Percentiles rank a stretch among this genome's conserved stretches.
These are phyloP conservation scores for Saksenaea oblongispora DNA, from an alignment of 371 early-diverging fungal species.

Conservation along the genomic window DNA sequence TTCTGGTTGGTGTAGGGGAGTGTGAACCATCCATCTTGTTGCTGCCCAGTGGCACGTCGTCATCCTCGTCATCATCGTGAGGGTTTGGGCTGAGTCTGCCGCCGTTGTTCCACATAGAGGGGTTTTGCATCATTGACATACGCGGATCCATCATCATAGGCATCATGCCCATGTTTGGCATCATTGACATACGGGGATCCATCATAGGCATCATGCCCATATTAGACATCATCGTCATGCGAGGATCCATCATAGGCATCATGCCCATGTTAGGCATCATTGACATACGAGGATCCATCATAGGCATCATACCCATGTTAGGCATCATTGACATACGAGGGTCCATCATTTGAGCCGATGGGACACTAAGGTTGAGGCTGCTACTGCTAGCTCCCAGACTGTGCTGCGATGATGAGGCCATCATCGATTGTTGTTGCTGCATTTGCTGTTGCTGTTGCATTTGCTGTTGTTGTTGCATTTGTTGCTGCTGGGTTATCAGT, in stretches of 20 bases:
- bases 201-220: conserved; percentile 34
- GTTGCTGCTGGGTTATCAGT: background rate
- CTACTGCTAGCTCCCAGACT: conserved; percentile 1
- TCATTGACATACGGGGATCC: conserved; percentile 40
- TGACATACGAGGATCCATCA: conserved; percentile 39
- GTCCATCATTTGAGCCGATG: conserved; percentile 25
- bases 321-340: conserved; percentile 37
- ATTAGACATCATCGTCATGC: conserved; percentile 11
- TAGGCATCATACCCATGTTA: conserved; percentile 26
- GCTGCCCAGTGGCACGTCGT: conserved; percentile 28
- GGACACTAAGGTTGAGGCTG: background rate
- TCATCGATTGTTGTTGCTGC: conserved; percentile 16
- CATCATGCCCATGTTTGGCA: conserved; percentile 14
- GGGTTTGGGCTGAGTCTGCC: conserved; percentile 13
- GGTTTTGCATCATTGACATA: conserved; percentile 25
- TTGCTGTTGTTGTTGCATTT: conserved; percentile 3
- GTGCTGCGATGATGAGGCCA: conserved; percentile 15
- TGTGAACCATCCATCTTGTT: conserved; percentile 1
- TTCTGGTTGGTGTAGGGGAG: background rate
- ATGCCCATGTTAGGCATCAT: conserved; percentile 17
- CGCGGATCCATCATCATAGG: conserved; percentile 41
- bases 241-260: conserved; percentile 18
- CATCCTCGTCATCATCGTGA: conserved; percentile 36
- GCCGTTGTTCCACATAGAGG: conserved; percentile 27
- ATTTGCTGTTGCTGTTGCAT: conserved; percentile 10